A percentile compares a stretch with the other conserved stretches of the same genome.
Evolutionary conservation across 768 basidiomycete genomes (phyloP).

Genomic region (Xerocomellus dryophilus): DNA sequence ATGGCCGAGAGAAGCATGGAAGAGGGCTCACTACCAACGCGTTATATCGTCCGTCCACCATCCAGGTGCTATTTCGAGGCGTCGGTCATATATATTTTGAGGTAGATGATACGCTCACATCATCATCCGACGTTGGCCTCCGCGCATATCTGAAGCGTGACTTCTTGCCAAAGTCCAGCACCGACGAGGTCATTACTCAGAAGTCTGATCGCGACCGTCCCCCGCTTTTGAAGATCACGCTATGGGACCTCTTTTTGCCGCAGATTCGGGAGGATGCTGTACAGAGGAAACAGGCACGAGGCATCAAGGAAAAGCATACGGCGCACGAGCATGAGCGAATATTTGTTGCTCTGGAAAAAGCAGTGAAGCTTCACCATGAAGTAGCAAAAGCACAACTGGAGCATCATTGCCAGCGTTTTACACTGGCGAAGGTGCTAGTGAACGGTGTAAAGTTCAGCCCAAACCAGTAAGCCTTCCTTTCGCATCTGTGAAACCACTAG

Average conservation of each 20-base stretch:
- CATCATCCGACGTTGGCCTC: background rate
- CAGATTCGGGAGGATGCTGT: background rate
- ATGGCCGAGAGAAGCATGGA: background rate
- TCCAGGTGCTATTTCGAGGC: slow-evolving; percentile 11
- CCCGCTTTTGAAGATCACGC: background rate
- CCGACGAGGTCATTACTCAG: background rate
- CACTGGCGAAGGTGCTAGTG: background rate
- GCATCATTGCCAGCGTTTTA: background rate
- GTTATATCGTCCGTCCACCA: background rate
- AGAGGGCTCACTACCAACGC: background rate
- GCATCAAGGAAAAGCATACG: background rate
- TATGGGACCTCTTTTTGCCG: background rate
- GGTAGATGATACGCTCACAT: background rate
- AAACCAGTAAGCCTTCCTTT: background rate
- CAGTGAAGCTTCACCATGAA: background rate
- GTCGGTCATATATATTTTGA: background rate
- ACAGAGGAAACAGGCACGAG: background rate
- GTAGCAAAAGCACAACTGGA: no score
- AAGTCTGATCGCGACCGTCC: background rate
- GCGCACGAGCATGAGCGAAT: background rate
- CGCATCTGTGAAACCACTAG: no score
- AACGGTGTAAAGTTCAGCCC: background rate
- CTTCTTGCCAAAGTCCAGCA: background rate
- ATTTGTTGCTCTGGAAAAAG: background rate
- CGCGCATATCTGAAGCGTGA: background rate